phyloP scores from a whole-genome alignment of 805 yeast species.

The Kodamaea fukazawae region DNA sequence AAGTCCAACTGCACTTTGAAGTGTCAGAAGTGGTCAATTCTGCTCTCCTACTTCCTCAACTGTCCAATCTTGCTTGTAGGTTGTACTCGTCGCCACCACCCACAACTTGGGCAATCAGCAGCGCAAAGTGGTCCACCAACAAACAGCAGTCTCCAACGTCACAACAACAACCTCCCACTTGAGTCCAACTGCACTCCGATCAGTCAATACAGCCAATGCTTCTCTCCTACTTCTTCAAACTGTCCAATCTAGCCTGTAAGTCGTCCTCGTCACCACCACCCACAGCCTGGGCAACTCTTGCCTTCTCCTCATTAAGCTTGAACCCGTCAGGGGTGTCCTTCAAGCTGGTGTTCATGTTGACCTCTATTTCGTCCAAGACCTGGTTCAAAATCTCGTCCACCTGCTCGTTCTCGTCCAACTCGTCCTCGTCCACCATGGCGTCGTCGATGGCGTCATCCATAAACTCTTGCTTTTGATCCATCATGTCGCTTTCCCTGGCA shows the following conservation, averaged over 20 bases:
- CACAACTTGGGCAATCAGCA: too few species aligned
- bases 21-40: too few species aligned
- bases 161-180: too few species aligned
- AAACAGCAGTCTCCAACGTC: too few species aligned
- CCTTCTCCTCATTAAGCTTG: conserved; percentile 29
- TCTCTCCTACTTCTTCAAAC: conserved; percentile 54
- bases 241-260: conserved; percentile 82
- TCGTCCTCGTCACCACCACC: conserved; percentile 69
- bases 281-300: conserved; percentile 53
- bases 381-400: conserved; percentile 87
- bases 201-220: too few species aligned
- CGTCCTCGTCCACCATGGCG: conserved; percentile 76
- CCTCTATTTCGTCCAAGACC: conserved; percentile 94
- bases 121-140: too few species aligned
- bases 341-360: conserved; percentile 61
- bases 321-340: conserved; percentile 44
- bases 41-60: too few species aligned
- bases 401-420: conserved; percentile 82
- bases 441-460: conserved; percentile 98
- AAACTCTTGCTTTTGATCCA: conserved; percentile 99
- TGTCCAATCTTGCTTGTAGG: too few species aligned
- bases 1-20: too few species aligned
- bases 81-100: too few species aligned
- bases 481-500: conserved; percentile 88
- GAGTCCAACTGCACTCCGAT: too few species aligned